Base-by-base conservation (phyloP, 106 monocot genomes). In the Platanthera zijinensis region DNA sequence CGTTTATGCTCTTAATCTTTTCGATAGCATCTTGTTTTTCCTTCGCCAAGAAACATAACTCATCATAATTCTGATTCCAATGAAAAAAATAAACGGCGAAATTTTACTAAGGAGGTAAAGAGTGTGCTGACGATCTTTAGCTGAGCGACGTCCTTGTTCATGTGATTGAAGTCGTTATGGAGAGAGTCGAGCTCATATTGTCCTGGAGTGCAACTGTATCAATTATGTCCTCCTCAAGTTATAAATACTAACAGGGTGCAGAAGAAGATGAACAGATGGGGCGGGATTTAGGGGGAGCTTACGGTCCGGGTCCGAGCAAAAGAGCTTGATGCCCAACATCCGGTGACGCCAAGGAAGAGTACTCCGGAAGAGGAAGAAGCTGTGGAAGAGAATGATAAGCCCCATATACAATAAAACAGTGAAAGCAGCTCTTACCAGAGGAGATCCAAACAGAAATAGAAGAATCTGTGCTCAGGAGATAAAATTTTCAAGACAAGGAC, bases 251-350 rank as follows among this genome's bases (percentile, higher is more conserved):
- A 1, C 0, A 72, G 32, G 18, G 39, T 46, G 4, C 19, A 61
- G 9, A 12, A 21, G 13, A 8, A 6, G 32, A 39, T 74, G 32
- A 70, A 50, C 39, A 8, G 47, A 80, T 48, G 67, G 67, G 5
- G n/a, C 45, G 45, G 15, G 46, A 45, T 56, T 75, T 75, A n/a
- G 61, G 30, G 19, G 3, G 8, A 48, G 52, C 5, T 57, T 81
- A 90, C 89, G 85, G 80, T 92, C 95, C 81, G 89, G 92, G 86
- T 95, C 95, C 57, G 51, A 75, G 19, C 92, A 78, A 80, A 92
- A 85, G 10, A 92, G 52, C 76, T 95, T 95, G 79, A 95, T 89
- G 83, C 92, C 95, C 17, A 95, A 83, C 95, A 95, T 94, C 74
- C 67, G 25, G 25, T 25, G 25, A 25, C 0, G 25, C 25, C 25